Base-by-base conservation (phyloP, 2,329 filamentous ascomycete species). In the Phyllosticta citriasiana region DNA sequence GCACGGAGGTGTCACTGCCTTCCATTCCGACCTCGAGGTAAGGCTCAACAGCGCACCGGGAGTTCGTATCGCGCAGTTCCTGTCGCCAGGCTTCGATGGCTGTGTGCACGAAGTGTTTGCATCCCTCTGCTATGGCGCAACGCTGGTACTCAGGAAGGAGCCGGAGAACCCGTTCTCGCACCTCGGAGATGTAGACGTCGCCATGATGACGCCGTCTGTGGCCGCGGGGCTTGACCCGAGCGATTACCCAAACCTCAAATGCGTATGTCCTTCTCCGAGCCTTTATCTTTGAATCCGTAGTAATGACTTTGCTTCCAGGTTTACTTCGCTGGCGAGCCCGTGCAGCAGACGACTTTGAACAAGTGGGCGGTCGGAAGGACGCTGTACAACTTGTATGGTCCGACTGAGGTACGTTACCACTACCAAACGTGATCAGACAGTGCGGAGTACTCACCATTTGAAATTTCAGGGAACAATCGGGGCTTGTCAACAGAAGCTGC, bases 51-150 rank as follows among this genome's bases (percentile, higher is more conserved):
- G 74, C 1, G 16, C 53, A 6, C 73, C 73, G 0, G 73, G 75
- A 1, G 56, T 60, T 30, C 65, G 66, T 2, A 70, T 77, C 2
- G 68, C 75, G 1, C 77, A 79, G 60, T 54, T 76, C 51, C 72
- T 79, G 69, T 79, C 77, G 1, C 66, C 71, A 0, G 73, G 66
- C 0, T 80, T 80, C 60, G 78, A 79, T 64, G 75, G 73, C n/a
- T 72, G 70, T 57, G 76, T 79, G 10, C 70, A 75, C 40, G 77
- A 76, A 61, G 69, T 76, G 0, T 78, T 78, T 60, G 73, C 73
- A 0, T 66, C 76, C 1, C 65, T 78, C 0, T 67, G 66, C n/a
- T 74, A 76, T 58, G 77, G 77, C 0, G 71, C 71, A 0, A 76
- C 75, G 0, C 66, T 79, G 1, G 69, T 77, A 0, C 66, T 79